Base-by-base conservation (phyloP, 2,329 filamentous ascomycete species). In the Talaromyces verruculosus region DNA sequence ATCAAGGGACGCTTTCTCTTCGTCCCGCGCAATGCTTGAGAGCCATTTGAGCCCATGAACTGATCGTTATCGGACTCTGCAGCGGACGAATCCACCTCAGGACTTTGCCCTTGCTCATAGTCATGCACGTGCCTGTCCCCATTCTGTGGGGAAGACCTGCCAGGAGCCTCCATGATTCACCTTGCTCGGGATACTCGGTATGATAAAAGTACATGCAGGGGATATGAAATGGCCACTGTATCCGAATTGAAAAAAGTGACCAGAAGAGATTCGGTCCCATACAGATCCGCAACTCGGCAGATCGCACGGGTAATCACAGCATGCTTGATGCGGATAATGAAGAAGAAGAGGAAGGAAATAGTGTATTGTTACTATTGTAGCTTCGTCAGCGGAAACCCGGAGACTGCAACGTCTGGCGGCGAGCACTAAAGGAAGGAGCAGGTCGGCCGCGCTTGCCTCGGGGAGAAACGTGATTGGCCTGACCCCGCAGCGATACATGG, bases 1-100 rank as follows among this genome's bases (percentile, higher is more conserved):
- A 74, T 77, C 62, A 77, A 73, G 39, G 76, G 76, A 11, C 76
- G 76, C 64, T 78, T 78, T 60, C 76, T 75, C 67, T 78, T 78
- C 67, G 77, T 63, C 4, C 71, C 71, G 58, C 72, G 74, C 59
- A 70, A 67, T 35, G 65, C 67, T 61, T 67, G 67, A 17, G 73
- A 72, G 51, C 71, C 74, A 73, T 76, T 76, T 47, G 69, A 66
- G 49, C 67, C 65, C 8, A 47, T 68, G 41, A 67, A 55, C 7
- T 67, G 69, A 37, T 77, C 75, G 37, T 71, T 75, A 58, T 77
- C 76, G n/a, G 75, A 77, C 35, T 78, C 76, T 19, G 64, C 65
- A n/a, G 69, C 74, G 19, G 76, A 78, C 65, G 74, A 77, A 59
- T 73, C 76, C 33, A 76, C 76, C 51, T 73, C 75, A 17, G 72